Evolutionary conservation across 306 rosid species (phyloP).

Genomic region (Geum urbanum): DNA sequence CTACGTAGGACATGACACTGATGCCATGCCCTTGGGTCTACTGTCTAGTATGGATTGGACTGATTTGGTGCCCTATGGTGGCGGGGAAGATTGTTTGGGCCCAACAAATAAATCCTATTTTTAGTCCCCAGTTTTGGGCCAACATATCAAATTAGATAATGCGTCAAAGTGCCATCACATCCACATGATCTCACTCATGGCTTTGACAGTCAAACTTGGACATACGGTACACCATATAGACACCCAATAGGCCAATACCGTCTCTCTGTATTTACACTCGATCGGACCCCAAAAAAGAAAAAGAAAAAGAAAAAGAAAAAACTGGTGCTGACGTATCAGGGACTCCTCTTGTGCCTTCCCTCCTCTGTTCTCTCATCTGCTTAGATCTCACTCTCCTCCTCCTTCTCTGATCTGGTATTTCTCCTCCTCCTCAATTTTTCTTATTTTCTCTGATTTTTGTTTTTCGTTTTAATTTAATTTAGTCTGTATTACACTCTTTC

Average conservation of each 20-base stretch:
- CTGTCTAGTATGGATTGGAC: too few species aligned
- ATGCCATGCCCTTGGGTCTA: too few species aligned
- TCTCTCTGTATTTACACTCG: background rate
- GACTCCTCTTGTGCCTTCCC: slow-evolving; percentile 20
- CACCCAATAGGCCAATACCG: background rate
- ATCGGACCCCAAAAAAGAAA: background rate
- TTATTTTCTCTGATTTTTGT: background rate
- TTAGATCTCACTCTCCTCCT: slow-evolving; percentile 41
- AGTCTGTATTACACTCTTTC: background rate
- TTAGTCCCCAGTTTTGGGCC: too few species aligned
- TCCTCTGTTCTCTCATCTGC: slow-evolving; percentile 25
- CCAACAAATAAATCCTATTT: too few species aligned
- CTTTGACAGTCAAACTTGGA: background rate
- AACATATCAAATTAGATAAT: too few species aligned
- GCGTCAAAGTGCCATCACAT: background rate
- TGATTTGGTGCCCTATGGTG: too few species aligned
- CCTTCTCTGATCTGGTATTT: slow-evolving; percentile 29
- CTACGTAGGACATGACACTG: too few species aligned
- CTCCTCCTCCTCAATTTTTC: background rate
- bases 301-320: slow-evolving; percentile 31
- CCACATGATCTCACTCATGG: background rate
- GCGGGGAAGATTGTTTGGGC: too few species aligned
- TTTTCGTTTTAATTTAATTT: background rate
- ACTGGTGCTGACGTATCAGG: slow-evolving; percentile 36
- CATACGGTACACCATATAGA: background rate